Percentiles rank a stretch among this genome's conserved stretches.
These are phyloP conservation scores for Hymenoscyphus linearis DNA, from an alignment of 2,329 filamentous ascomycete genomes.

Conservation along the genomic window DNA sequence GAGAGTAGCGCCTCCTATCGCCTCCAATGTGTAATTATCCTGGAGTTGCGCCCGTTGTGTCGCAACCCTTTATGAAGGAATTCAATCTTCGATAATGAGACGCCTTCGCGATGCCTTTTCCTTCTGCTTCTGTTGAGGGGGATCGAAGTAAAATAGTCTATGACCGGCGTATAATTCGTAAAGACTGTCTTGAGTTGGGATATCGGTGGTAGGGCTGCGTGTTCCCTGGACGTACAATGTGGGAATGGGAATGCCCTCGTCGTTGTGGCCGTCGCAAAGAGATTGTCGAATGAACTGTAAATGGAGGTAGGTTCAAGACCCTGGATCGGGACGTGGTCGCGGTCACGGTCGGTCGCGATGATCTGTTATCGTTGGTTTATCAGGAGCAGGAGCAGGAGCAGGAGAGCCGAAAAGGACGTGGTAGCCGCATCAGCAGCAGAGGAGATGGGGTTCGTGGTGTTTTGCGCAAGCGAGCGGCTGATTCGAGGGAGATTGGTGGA, in stretches of 20 bases:
- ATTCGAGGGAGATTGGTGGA: neutral
- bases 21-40: slow-evolving; percentile 19
- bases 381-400: too few species aligned
- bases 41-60: slow-evolving; percentile 25
- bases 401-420: neutral
- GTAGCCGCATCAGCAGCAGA: neutral
- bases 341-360: neutral
- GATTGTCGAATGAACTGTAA: slow-evolving; percentile 8
- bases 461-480: neutral
- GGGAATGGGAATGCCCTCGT: neutral
- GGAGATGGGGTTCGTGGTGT: neutral
- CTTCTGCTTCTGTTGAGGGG: neutral
- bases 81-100: slow-evolving; percentile 7
- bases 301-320: slow-evolving; percentile 23
- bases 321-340: slow-evolving; percentile 10
- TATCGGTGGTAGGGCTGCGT: neutral
- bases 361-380: slow-evolving; percentile 2
- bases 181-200: neutral
- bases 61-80: slow-evolving; percentile 1
- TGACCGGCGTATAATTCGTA: neutral
- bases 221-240: neutral
- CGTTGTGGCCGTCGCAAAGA: slow-evolving; percentile 13
- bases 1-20: slow-evolving; percentile 18
- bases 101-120: slow-evolving; percentile 6
- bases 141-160: neutral